These are phyloP conservation scores for Hansfordia pulvinata DNA, from an alignment of 2,329 filamentous ascomycete species.

Conservation along the genomic window DNA sequence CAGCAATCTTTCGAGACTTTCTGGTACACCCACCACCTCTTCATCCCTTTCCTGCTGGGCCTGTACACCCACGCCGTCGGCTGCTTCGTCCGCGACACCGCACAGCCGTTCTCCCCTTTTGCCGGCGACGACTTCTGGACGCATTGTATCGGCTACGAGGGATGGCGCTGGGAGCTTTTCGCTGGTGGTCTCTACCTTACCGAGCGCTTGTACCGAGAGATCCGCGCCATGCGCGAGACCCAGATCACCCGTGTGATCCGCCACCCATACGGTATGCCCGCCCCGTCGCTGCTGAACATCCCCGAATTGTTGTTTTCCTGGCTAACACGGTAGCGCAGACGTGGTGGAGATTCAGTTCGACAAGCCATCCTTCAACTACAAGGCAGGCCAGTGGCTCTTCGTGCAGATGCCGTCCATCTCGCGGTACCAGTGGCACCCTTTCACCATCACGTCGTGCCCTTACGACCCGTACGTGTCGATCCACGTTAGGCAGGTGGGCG, in stretches of 20 bases:
- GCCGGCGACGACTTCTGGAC: constrained; percentile 72
- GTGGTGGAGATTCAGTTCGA: constrained; percentile 95
- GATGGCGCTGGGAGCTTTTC: constrained; percentile 92
- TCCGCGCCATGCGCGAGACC: constrained; percentile 70
- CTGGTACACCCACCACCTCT: constrained; percentile 99
- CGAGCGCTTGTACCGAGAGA: constrained; percentile 84
- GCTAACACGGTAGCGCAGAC: constrained; percentile 36
- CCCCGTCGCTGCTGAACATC: background rate
- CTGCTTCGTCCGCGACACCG: constrained; percentile 85
- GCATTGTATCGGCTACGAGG: constrained; percentile 89
- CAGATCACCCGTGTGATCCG: constrained; percentile 88
- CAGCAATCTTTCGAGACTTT: constrained; percentile 98
- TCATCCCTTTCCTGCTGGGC: constrained; percentile 84
- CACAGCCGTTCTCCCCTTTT: constrained; percentile 65
- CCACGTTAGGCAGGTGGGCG: constrained; percentile 90
- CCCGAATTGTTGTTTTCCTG: no score
- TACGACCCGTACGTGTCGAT: constrained; percentile 91
- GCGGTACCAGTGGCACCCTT: constrained; percentile 91
- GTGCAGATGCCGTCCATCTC: constrained; percentile 85
- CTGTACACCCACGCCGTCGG: constrained; percentile 93
- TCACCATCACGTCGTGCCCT: constrained; percentile 96
- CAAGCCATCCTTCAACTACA: constrained; percentile 96
- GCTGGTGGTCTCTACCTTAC: constrained; percentile 74
- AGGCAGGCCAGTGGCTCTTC: constrained; percentile 96
- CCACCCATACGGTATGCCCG: constrained; percentile 71